Evolutionary conservation across 345 rosid species (phyloP).

Genomic region (Ricinus communis): DNA sequence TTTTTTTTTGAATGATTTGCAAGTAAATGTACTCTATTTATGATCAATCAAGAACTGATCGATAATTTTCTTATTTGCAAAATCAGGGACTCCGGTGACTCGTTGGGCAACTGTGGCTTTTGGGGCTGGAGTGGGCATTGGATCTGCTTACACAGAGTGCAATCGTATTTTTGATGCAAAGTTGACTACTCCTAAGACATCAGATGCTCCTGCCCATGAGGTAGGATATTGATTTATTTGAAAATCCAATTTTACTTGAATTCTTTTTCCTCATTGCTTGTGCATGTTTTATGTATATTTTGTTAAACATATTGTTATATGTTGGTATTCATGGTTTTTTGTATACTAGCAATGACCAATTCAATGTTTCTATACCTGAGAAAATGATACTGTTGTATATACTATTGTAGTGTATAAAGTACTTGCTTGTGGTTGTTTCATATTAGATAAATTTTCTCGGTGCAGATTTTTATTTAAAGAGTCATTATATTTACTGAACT

Average conservation of each 20-base stretch:
- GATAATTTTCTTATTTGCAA: neutral
- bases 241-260: neutral
- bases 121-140: slow-evolving; percentile 93
- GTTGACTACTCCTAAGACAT: slow-evolving; percentile 40
- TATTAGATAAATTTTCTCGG: neutral
- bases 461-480: neutral
- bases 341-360: neutral
- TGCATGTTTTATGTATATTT: neutral
- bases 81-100: slow-evolving; percentile 74
- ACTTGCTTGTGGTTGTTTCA: neutral
- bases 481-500: neutral
- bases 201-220: slow-evolving; percentile 48
- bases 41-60: neutral
- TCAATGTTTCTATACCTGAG: neutral
- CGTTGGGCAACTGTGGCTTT: slow-evolving; percentile 92
- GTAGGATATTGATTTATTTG: slow-evolving; percentile 26
- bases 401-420: neutral
- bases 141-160: slow-evolving; percentile 84
- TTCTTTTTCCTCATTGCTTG: neutral
- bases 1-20: neutral
- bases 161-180: slow-evolving; percentile 54
- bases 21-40: neutral
- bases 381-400: neutral
- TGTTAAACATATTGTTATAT: neutral
- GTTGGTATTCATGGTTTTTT: neutral